A percentile compares a stretch with the other conserved stretches of the same genome.
Evolutionary conservation across 1,139 yeast genomes (phyloP).

Genomic region (Diutina neorugosa): DNA sequence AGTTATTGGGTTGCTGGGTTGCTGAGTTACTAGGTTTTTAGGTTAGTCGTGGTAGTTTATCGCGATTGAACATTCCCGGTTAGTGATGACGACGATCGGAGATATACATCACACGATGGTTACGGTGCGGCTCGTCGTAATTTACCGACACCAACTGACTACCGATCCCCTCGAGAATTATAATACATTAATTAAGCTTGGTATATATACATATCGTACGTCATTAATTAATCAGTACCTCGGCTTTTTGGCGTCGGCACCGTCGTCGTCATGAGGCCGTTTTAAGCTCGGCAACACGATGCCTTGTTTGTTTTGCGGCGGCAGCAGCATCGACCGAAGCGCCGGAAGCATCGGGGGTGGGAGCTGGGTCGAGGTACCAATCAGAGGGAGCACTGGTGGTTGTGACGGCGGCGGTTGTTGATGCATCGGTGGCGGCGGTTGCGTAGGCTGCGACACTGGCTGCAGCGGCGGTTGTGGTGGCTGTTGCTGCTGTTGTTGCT

Average conservation of each 20-base stretch:
- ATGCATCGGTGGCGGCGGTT: not conserved
- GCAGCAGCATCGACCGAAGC: not conserved
- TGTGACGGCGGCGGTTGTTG: not conserved
- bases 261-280: not conserved
- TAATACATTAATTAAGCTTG: not conserved
- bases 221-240: not conserved
- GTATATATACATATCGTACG: not conserved
- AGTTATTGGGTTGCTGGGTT: too few species aligned
- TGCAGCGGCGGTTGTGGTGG: not conserved
- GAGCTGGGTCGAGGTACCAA: not conserved
- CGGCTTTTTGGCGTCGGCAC: not conserved
- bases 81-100: too few species aligned
- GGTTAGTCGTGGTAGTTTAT: too few species aligned
- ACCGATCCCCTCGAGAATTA: not conserved
- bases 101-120: too few species aligned
- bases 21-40: too few species aligned
- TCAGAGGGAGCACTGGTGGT: slow-evolving; percentile 1
- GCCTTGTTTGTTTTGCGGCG: not conserved
- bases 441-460: not conserved
- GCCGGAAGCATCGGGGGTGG: slow-evolving; percentile 1
- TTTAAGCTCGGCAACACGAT: slow-evolving; percentile 1
- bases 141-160: not conserved
- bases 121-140: too few species aligned
- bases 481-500: not conserved
- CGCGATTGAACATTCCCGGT: too few species aligned